Evolutionary conservation across 2,329 filamentous ascomycete species (phyloP).

Genomic region (Cryphonectria nitschkei): DNA sequence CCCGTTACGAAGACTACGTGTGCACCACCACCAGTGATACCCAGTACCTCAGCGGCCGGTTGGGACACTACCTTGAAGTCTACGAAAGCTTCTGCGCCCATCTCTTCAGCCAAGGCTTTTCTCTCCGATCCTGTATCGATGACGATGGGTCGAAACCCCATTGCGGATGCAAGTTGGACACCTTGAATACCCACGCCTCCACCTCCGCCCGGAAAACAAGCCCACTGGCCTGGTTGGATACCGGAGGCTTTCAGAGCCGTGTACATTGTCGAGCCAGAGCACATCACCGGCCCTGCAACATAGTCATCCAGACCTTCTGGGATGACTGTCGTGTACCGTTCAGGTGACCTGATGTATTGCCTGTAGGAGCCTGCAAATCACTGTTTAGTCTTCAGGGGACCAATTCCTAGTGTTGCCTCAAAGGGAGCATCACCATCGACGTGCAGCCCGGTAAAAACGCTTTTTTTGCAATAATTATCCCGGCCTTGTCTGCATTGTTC

Average conservation of each 20-base stretch:
- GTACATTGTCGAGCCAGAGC: constrained; percentile 61
- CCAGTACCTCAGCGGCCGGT: constrained; percentile 21
- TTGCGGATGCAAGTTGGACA: constrained; percentile 56
- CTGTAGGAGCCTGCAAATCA: constrained; percentile 51
- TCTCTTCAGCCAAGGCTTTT: constrained; percentile 46
- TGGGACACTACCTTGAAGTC: constrained; percentile 51
- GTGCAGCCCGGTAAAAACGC: constrained; percentile 28
- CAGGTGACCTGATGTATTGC: constrained; percentile 61
- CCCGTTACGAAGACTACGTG: constrained; percentile 29
- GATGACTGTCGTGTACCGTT: constrained; percentile 55
- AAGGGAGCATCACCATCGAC: constrained; percentile 10
- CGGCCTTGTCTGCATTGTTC: constrained; percentile 41
- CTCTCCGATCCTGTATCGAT: constrained; percentile 56
- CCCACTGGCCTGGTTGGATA: constrained; percentile 56
- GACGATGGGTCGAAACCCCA: constrained; percentile 60
- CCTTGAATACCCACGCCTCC: constrained; percentile 62
- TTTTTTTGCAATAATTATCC: constrained; percentile 39
- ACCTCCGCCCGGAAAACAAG: constrained; percentile 58
- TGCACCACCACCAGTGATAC: constrained; percentile 28
- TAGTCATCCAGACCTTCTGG: constrained; percentile 53
- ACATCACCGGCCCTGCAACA: constrained; percentile 64
- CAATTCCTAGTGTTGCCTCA: background rate
- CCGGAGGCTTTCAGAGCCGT: constrained; percentile 56
- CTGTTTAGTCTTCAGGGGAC: background rate
- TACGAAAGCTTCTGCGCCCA: constrained; percentile 60